Evolutionary conservation across 169 alveolate species (phyloP), one percentile per base, ranked within the genome.

Genomic region (Toxoplasma gondii): DNA sequence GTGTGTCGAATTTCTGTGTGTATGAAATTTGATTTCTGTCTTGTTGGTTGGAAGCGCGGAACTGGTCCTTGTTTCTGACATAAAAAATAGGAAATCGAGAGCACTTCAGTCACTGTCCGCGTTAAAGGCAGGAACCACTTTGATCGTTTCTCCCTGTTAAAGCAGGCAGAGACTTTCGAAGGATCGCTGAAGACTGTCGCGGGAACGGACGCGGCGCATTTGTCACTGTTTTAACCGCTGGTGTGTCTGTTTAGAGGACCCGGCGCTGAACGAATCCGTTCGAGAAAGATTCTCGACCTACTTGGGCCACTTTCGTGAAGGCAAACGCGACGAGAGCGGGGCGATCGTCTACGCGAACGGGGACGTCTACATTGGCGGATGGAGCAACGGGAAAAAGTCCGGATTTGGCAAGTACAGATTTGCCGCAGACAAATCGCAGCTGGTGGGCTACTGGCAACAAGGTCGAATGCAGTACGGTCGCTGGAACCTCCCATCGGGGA

Each of bases 401-500:
- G 95, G 95, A 24, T 87, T 86, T 49, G 95, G 95, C 29, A 69
- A 91, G 29, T 93, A 93, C 84, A 91, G 74, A 19, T 93, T 87
- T 70, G 58, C 93, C n/a, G n/a, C 95, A 29, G 95, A 93, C 74
- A 92, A 92, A 7, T 87, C 93, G 9, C 78, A 86, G 45, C 91
- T 93, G 38, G 54, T 92, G 38, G 95, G 95, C 39, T 39, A 5
- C 43, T 93, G 95, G 95, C 67, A 39, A 29, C 90, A 86, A 7
- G 95, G 95, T 16, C 54, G 84, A 44, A 44, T 93, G 58, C 86
- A 93, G 91, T 69, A 80, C 82, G 95, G 95, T 39, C 93, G 93
- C 12, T 93, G 95, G 95, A 0, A 69, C 58, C 91, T 93, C 34
- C 95, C 95, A 12, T 86, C 93, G n/a, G 95, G 95, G 22, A 91